Evolutionary conservation across 129 eudicot genomes (phyloP).

Genomic region (Lactuca saligna): DNA sequence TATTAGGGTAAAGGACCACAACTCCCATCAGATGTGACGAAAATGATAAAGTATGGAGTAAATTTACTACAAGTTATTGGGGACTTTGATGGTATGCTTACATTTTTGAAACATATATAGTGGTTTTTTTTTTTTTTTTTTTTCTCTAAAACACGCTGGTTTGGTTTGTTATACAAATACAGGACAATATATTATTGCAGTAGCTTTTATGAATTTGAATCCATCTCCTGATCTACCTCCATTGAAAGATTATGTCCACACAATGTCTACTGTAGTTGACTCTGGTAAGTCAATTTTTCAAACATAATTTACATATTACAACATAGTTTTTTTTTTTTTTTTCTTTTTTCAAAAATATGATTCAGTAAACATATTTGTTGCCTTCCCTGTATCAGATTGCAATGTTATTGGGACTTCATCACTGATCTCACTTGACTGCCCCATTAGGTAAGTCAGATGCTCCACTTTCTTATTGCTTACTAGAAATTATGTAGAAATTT

Average conservation of each 20-base stretch:
- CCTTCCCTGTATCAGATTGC: conserved; percentile 19
- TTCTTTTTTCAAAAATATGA: neutral
- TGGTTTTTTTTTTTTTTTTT: conserved; percentile 8
- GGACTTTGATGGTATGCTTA: conserved; percentile 43
- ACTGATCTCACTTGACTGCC: conserved; percentile 32
- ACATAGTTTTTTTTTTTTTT: too few relatives aligned
- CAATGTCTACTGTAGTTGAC: conserved; percentile 16
- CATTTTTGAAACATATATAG: conserved; percentile 16
- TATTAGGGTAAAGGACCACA: conserved; percentile 40
- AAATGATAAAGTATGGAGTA: conserved; percentile 50
- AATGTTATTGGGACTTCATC: conserved; percentile 17
- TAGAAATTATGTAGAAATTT: neutral
- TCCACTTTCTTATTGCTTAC: conserved; percentile 4
- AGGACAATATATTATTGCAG: conserved; percentile 31
- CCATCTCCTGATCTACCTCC: conserved; percentile 31
- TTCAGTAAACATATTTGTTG: neutral
- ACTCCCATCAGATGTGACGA: conserved; percentile 43
- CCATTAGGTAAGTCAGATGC: conserved; percentile 25
- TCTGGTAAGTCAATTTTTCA: conserved; percentile 28
- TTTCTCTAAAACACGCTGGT: neutral
- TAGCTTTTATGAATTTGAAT: conserved; percentile 32
- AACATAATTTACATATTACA: neutral
- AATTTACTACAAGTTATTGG: conserved; percentile 47
- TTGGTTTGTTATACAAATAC: conserved; percentile 13
- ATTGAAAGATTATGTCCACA: conserved; percentile 31